Percentiles rank a stretch among this genome's conserved stretches.
These are phyloP conservation scores for Anthracocystis panici-leucophaei DNA, from an alignment of 1,284 basidiomycete genomes.

Conservation along the genomic window DNA sequence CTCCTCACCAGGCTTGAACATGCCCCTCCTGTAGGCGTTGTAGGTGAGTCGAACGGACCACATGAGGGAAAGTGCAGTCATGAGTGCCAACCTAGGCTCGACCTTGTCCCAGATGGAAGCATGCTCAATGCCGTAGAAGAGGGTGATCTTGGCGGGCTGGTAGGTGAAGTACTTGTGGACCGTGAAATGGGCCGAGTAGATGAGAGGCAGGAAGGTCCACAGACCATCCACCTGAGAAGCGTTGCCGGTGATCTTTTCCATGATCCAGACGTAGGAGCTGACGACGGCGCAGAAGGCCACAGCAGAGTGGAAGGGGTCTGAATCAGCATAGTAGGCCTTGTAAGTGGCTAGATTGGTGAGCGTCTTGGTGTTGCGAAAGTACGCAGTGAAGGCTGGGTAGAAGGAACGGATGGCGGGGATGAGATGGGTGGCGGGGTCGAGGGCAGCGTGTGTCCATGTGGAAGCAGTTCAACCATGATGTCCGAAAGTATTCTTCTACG, in stretches of 20 bases:
- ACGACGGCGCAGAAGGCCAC: conserved; percentile 56
- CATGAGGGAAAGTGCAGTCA: conserved; percentile 66
- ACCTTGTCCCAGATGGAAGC: conserved; percentile 51
- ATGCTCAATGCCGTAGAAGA: conserved; percentile 40
- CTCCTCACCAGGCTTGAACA: conserved; percentile 81
- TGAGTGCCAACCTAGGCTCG: conserved; percentile 69
- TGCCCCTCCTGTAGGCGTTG: conserved; percentile 85
- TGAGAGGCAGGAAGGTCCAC: conserved; percentile 64
- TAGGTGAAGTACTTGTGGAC: conserved; percentile 57
- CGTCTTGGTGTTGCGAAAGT: conserved; percentile 31
- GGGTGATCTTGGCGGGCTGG: conserved; percentile 42
- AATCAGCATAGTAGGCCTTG: conserved; percentile 55
- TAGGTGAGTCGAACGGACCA: conserved; percentile 77
- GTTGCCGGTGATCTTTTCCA: conserved; percentile 64
- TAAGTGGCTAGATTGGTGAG: conserved; percentile 41
- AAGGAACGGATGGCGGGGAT: conserved; percentile 48
- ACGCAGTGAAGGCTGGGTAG: conserved; percentile 33
- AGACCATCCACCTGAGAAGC: conserved; percentile 65
- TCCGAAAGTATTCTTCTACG: neutral
- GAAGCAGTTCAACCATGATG: conserved; percentile 25
- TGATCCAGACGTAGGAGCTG: conserved; percentile 56
- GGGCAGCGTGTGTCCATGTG: conserved; percentile 50
- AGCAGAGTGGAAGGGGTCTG: conserved; percentile 59
- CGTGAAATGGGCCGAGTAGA: conserved; percentile 63
- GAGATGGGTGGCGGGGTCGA: conserved; percentile 46